These are phyloP conservation scores for Melampsora americana DNA, from an alignment of 1,284 basidiomycete species.

Conservation along the genomic window DNA sequence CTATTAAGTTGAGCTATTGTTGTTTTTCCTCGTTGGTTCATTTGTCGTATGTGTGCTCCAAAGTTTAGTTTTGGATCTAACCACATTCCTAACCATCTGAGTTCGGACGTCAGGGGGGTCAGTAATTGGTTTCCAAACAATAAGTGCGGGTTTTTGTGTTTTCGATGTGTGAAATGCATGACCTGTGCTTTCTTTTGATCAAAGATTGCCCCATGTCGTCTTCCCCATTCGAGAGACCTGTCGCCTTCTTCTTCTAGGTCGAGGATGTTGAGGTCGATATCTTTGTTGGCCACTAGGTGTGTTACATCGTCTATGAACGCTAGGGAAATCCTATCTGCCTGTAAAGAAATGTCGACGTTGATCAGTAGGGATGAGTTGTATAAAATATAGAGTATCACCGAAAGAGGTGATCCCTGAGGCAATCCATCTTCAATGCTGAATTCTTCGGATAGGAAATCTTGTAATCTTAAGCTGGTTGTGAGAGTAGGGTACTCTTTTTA, in stretches of 20 bases:
- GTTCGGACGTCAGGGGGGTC: neutral
- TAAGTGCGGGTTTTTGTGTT: neutral
- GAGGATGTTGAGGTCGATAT: neutral
- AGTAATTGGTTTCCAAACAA: neutral
- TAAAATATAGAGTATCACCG: constrained; percentile 9
- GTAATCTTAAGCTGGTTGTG: neutral
- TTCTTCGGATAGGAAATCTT: neutral
- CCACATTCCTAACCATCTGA: neutral
- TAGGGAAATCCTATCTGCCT: neutral
- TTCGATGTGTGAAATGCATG: neutral
- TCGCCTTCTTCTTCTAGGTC: neutral
- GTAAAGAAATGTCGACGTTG: neutral
- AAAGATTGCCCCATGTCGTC: neutral
- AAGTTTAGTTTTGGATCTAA: constrained; percentile 6
- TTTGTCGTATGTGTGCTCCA: neutral
- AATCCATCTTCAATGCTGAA: neutral
- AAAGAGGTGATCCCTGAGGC: constrained; percentile 23
- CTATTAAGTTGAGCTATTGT: neutral
- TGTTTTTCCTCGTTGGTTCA: neutral
- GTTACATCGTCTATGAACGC: constrained; percentile 21
- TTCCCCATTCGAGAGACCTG: neutral
- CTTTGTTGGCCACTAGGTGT: neutral
- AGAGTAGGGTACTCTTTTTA: too few relatives aligned
- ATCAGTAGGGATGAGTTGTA: constrained; percentile 11
- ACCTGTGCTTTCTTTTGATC: constrained; percentile 9